A percentile compares a stretch with the other conserved stretches of the same genome.
Evolutionary conservation across 208 protist species (phyloP).

Genomic region (Acanthamoeba healyi): DNA sequence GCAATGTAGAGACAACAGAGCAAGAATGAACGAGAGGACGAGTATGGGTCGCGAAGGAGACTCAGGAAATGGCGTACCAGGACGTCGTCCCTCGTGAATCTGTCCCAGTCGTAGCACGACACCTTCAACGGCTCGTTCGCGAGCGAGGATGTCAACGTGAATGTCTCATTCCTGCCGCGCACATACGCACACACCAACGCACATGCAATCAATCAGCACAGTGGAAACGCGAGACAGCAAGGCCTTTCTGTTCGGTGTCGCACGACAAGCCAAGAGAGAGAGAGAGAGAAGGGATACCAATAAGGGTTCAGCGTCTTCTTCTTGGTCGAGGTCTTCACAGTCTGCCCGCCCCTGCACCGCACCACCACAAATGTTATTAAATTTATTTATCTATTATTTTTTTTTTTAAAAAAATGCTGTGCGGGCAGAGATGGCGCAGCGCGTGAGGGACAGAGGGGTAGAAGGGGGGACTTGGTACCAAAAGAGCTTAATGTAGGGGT

Average conservation of each 20-base stretch:
- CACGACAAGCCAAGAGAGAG: neutral
- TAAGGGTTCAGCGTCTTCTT: conserved; percentile 69
- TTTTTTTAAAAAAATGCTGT: too few relatives aligned
- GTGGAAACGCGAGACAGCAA: too few relatives aligned
- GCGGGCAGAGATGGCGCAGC: too few relatives aligned
- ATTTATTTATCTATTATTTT: neutral
- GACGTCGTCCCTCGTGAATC: conserved; percentile 49
- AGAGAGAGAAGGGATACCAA: neutral
- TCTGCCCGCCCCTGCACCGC: conserved; percentile 16
- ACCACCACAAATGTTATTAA: neutral
- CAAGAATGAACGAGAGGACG: neutral
- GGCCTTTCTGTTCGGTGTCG: too few relatives aligned
- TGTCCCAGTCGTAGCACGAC: conserved; percentile 24
- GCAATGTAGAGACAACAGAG: neutral
- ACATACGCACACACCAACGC: neutral
- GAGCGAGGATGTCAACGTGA: neutral
- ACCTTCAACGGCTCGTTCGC: neutral
- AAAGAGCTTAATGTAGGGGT: conserved; percentile 36
- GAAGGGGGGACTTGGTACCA: neutral
- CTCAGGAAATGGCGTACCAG: neutral
- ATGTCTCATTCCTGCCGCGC: conserved; percentile 34
- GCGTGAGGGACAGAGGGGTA: neutral
- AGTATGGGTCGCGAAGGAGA: neutral
- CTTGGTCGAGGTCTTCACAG: conserved; percentile 29
- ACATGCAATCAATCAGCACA: too few relatives aligned